Evolutionary conservation across 345 rosid species (phyloP).

Genomic region (Moringa oleifera): DNA sequence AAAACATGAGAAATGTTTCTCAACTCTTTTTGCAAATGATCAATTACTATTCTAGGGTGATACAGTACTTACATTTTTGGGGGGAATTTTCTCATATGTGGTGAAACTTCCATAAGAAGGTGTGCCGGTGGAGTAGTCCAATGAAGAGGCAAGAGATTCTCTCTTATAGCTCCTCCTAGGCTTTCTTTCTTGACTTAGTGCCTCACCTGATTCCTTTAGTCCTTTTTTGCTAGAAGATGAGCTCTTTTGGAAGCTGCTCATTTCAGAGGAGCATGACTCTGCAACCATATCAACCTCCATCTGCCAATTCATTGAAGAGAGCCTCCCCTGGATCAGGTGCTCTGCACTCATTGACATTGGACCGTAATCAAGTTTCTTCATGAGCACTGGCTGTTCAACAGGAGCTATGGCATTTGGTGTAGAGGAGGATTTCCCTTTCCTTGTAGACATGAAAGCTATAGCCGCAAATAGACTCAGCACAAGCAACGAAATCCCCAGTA

Average conservation of each 20-base stretch:
- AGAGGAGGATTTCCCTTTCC: slow-evolving; percentile 17
- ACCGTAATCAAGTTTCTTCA: slow-evolving; percentile 26
- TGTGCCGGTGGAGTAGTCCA: slow-evolving; percentile 51
- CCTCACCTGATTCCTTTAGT: slow-evolving; percentile 24
- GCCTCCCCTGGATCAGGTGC: slow-evolving; percentile 18
- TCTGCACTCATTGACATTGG: slow-evolving; percentile 20
- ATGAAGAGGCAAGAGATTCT: slow-evolving; percentile 65
- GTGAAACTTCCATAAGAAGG: slow-evolving; percentile 79
- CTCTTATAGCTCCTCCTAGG: slow-evolving; percentile 35
- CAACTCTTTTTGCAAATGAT: neutral
- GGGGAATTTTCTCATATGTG: slow-evolving; percentile 56
- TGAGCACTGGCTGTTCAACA: too few relatives aligned
- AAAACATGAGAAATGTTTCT: slow-evolving; percentile 9
- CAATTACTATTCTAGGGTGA: neutral
- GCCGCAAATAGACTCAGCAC: slow-evolving; percentile 34
- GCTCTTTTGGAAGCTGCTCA: slow-evolving; percentile 47
- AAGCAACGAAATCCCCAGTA: slow-evolving; percentile 23
- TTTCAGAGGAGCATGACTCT: slow-evolving; percentile 51
- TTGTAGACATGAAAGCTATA: slow-evolving; percentile 25
- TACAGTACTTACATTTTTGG: slow-evolving; percentile 51
- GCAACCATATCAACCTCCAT: slow-evolving; percentile 34
- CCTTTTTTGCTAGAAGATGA: slow-evolving; percentile 26
- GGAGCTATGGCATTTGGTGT: slow-evolving; percentile 12
- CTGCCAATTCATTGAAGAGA: slow-evolving; percentile 24
- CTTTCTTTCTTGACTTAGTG: slow-evolving; percentile 43